Evolutionary conservation across 2,329 filamentous ascomycete species (phyloP).

Genomic region (Xylaria multiplex): DNA sequence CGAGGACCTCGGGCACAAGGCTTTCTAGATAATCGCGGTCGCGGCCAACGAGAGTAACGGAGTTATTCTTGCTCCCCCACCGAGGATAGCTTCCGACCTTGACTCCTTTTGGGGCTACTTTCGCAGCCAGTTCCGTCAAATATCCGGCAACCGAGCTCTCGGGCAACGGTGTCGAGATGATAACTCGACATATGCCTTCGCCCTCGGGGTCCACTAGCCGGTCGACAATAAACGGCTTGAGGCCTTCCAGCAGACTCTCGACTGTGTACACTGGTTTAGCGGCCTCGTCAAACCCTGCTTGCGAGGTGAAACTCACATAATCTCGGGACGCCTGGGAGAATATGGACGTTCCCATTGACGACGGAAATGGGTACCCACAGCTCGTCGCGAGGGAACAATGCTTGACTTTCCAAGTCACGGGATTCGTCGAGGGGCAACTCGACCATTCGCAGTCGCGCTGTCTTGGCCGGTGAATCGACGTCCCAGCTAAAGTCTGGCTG

Average conservation of each 20-base stretch:
- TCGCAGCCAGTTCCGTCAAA: constrained; percentile 79
- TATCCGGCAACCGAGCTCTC: constrained; percentile 88
- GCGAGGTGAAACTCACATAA: constrained; percentile 65
- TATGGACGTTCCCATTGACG: constrained; percentile 93
- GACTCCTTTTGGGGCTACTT: constrained; percentile 78
- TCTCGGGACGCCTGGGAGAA: constrained; percentile 87
- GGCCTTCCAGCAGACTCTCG: constrained; percentile 77
- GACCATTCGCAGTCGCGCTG: constrained; percentile 90
- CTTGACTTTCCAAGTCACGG: constrained; percentile 74
- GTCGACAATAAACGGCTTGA: constrained; percentile 77
- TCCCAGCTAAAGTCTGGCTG: constrained; percentile 87
- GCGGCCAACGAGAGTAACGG: constrained; percentile 85
- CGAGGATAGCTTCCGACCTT: constrained; percentile 96
- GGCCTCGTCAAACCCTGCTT: neutral
- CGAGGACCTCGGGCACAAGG: constrained; percentile 79
- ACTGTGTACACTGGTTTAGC: constrained; percentile 55
- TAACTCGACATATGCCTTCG: constrained; percentile 79
- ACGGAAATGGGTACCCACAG: constrained; percentile 91
- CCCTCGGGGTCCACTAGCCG: constrained; percentile 81
- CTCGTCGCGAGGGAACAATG: constrained; percentile 80
- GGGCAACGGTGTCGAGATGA: constrained; percentile 86
- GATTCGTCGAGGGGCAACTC: constrained; percentile 80
- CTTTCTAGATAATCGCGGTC: constrained; percentile 82
- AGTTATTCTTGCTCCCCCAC: constrained; percentile 89
- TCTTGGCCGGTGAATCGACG: constrained; percentile 78